A percentile compares a stretch with the other conserved stretches of the same genome.
Conservation (phyloP, 768 basidiomycete species). For the Butyriboletus loyo region DNA sequence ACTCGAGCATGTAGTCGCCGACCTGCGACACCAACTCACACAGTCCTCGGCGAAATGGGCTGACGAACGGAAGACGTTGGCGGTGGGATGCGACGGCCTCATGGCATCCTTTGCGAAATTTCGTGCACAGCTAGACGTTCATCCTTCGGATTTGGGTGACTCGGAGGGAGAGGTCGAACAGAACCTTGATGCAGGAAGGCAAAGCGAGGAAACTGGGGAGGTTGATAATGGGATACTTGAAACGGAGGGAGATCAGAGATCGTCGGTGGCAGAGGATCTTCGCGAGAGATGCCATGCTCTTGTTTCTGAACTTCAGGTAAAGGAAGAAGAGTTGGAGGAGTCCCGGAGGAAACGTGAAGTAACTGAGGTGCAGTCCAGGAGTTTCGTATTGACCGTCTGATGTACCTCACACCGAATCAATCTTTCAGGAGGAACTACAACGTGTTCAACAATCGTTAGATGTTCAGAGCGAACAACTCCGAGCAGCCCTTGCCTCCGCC, state of each 20-base stretch:
- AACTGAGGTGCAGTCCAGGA: conserved; percentile 20
- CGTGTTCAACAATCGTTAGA: conserved; percentile 14
- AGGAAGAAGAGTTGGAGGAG: conserved; percentile 18
- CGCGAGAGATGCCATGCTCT: conserved; percentile 18
- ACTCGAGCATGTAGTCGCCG: conserved; percentile 27
- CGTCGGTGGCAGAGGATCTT: neutral
- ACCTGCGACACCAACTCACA: conserved; percentile 28
- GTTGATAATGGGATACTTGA: conserved; percentile 1
- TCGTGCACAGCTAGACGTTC: conserved; percentile 22
- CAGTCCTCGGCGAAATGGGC: conserved; percentile 29
- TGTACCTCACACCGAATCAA: conserved; percentile 5
- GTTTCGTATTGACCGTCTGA: neutral
- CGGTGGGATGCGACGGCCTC: conserved; percentile 21
- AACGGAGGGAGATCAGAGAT: conserved; percentile 10
- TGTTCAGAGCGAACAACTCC: conserved; percentile 19
- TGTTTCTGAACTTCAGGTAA: conserved; percentile 15
- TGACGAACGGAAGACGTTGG: conserved; percentile 26
- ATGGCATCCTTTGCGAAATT: conserved; percentile 33
- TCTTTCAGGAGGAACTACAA: conserved; percentile 20
- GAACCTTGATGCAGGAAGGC: conserved; percentile 14
- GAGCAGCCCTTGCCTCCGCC: conserved; percentile 10
- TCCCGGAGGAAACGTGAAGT: conserved; percentile 11
- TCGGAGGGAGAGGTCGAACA: conserved; percentile 26
- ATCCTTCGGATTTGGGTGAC: conserved; percentile 20
- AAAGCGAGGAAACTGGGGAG: conserved; percentile 17